Evolutionary conservation across 177 flowering plant genomes (phyloP), one percentile per base, ranked within the genome.

Genomic region (Telopea speciosissima): DNA sequence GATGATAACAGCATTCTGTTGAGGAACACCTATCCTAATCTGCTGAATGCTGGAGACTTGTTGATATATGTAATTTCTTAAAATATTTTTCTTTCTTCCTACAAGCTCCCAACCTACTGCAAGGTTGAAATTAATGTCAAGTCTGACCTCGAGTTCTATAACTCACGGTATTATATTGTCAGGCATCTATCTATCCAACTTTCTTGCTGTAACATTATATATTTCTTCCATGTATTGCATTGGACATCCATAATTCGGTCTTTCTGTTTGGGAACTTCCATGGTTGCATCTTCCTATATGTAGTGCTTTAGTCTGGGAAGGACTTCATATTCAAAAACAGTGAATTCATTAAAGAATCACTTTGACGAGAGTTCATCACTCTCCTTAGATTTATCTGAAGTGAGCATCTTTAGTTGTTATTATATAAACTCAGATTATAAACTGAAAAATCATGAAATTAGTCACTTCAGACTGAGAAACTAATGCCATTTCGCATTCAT

Each of bases 381-480:
- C 69, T 71, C 56, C 42, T 70, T 66, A 11, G 61, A 52, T 67
- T 49, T 12, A 44, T 49, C 14, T 49, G 19, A 49, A 49, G 5
- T 49, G 54, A 13, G 40, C 40, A 36, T 36, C 40, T 36, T 31
- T 36, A 36, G 40, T 49, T 13, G 54, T 49, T 16, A 49, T 12
- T 49, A 49, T 12, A 16, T 12, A 16, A 49, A 49, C 0, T 5
- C n/a, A 58, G 17, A 24, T 26, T 62, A 6, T 62, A 28, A 28
- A 16, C 42, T 7, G 4, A 17, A 63, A 40, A 28, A 28, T 7
- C 22, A 12, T 14, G 11, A 63, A 28, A 19, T 26, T 17, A 13
- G 19, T 63, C 42, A 63, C 4, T 17, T 16, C n/a, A 16, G 19
- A 28, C 9, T 63, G 22, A 19, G 3, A 28, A 31, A 28, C 19